Conservation (phyloP, 75 land plant genomes). For the Azolla pinnata region DNA sequence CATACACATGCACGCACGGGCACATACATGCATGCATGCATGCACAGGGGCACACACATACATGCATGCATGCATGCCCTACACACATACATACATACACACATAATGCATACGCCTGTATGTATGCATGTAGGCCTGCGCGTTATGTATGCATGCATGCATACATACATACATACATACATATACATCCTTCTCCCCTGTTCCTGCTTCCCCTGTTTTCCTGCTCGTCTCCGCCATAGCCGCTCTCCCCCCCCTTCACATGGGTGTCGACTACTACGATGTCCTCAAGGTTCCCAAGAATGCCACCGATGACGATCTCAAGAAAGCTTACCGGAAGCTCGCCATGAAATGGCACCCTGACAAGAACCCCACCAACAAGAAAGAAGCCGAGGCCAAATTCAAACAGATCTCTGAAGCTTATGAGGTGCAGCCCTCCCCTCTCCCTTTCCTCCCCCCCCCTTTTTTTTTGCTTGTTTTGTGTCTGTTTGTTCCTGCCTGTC, state of each 20-base stretch:
- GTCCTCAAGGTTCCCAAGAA: slow-evolving; percentile 52
- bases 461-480: not conserved
- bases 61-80: not conserved
- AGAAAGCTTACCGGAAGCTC: slow-evolving; percentile 76
- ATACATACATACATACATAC: not conserved
- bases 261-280: slow-evolving; percentile 85
- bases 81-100: not conserved
- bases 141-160: too few species aligned
- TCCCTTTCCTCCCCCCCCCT: not conserved
- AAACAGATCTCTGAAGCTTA: slow-evolving; percentile 88
- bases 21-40: not conserved
- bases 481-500: too few species aligned
- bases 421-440: slow-evolving; percentile 57
- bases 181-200: too few species aligned
- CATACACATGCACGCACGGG: not conserved
- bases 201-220: too few species aligned
- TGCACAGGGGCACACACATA: not conserved
- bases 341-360: slow-evolving; percentile 93
- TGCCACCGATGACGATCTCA: slow-evolving; percentile 73
- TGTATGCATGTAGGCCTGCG: not conserved
- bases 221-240: too few species aligned
- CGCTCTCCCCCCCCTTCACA: too few species aligned
- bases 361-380: slow-evolving; percentile 77
- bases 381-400: slow-evolving; percentile 85
- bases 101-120: not conserved